Conservation (phyloP, 352 stramenopile species). For the Globisporangium irregulare region DNA sequence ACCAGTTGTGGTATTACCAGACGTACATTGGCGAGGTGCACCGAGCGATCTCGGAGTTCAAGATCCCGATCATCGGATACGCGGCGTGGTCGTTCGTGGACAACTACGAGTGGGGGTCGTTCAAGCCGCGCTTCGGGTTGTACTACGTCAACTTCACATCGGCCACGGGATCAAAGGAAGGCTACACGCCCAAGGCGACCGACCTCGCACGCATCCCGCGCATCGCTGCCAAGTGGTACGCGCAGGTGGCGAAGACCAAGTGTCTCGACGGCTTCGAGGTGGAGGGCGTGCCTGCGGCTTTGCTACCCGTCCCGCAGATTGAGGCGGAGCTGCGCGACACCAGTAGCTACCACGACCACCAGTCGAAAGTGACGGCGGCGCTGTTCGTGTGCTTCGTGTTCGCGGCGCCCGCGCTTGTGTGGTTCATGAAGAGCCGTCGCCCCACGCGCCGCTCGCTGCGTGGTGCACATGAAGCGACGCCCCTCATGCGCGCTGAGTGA, state of each 20-base stretch:
- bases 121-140: slow-evolving; percentile 44
- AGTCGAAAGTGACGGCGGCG: background rate
- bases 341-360: background rate
- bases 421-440: slow-evolving; percentile 19
- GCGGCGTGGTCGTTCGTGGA: slow-evolving; percentile 93
- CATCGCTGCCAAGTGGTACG: slow-evolving; percentile 57
- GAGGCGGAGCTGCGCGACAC: slow-evolving; percentile 1
- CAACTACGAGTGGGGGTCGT: slow-evolving; percentile 95
- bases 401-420: slow-evolving; percentile 14
- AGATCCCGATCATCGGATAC: slow-evolving; percentile 75
- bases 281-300: background rate
- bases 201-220: slow-evolving; percentile 38
- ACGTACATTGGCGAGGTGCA: slow-evolving; percentile 47
- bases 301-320: background rate
- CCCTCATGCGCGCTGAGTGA: slow-evolving; percentile 15
- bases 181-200: slow-evolving; percentile 18
- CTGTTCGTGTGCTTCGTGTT: slow-evolving; percentile 8
- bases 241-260: slow-evolving; percentile 45
- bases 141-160: slow-evolving; percentile 50
- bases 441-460: slow-evolving; percentile 6
- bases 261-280: slow-evolving; percentile 38
- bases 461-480: slow-evolving; percentile 12
- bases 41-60: slow-evolving; percentile 40
- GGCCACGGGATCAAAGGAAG: slow-evolving; percentile 25
- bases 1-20: slow-evolving; percentile 53